Evolutionary conservation across 768 basidiomycete genomes (phyloP).

Genomic region (Gyrodon lividus): DNA sequence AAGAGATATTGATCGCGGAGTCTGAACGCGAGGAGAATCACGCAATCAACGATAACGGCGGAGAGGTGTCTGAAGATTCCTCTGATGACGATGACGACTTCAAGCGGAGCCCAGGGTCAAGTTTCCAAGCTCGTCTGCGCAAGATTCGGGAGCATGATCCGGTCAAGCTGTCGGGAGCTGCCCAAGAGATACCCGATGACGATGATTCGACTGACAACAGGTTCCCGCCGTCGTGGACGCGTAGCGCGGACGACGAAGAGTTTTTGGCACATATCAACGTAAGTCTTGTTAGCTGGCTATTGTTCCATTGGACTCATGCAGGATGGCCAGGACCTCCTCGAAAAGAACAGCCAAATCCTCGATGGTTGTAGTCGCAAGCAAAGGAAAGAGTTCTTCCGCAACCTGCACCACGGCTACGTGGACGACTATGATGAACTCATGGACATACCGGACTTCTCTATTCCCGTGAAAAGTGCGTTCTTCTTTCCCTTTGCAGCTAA

Average conservation of each 20-base stretch:
- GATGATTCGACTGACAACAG: slow-evolving; percentile 35
- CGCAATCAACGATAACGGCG: slow-evolving; percentile 13
- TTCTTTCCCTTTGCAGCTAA: not conserved
- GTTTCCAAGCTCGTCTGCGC: slow-evolving; percentile 38
- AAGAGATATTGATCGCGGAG: slow-evolving; percentile 42
- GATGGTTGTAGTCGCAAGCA: slow-evolving; percentile 44
- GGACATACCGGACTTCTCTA: slow-evolving; percentile 27
- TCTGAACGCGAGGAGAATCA: slow-evolving; percentile 13
- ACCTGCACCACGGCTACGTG: slow-evolving; percentile 57
- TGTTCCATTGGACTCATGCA: slow-evolving; percentile 1
- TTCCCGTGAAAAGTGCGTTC: slow-evolving; percentile 43
- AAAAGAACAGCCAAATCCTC: slow-evolving; percentile 54
- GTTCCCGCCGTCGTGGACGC: slow-evolving; percentile 27
- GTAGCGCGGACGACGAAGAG: slow-evolving; percentile 58
- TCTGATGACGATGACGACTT: slow-evolving; percentile 41
- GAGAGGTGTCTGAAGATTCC: slow-evolving; percentile 27
- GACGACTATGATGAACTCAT: slow-evolving; percentile 35
- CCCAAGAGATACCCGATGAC: slow-evolving; percentile 13
- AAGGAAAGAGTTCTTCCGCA: slow-evolving; percentile 56
- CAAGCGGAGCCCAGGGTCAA: slow-evolving; percentile 30
- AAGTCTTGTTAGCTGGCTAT: slow-evolving; percentile 12
- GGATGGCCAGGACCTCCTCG: slow-evolving; percentile 61
- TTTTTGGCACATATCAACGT: slow-evolving; percentile 58
- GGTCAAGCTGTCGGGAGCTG: slow-evolving; percentile 10
- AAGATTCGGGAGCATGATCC: slow-evolving; percentile 29